Base-by-base conservation (phyloP, 495 filamentous ascomycete species). In the Tuber aestivum region DNA sequence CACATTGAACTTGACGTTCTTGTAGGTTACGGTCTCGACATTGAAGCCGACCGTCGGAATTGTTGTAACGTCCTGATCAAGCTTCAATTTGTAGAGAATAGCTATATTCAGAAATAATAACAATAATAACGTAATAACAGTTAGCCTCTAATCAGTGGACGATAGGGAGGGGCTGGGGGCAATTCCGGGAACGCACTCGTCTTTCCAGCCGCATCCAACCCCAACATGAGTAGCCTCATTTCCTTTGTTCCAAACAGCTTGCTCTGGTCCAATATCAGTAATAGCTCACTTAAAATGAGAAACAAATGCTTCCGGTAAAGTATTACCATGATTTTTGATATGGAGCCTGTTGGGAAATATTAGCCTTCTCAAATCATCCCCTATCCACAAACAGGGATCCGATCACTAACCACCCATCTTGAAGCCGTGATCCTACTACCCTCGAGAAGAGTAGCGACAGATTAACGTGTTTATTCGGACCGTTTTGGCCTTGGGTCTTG, bases 31-130 rank as follows among this genome's bases (percentile, higher is more conserved):
- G n/a, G 93, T 97, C 87, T 99, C 95, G 83, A 99, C 95, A 87
- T 99, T 99, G 88, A 99, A 99, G 74, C 95, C 96, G 81, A 98
- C 95, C 42, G 95, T 98, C 40, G 95, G 95, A 80, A 99, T 98
- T n/a, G 96, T 98, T 70, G 96, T 98, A 80, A 99, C 94, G 80
- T 96, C 92, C 85, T 97, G 94, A 84, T 97, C 94, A 78, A 98
- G 90, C 88, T 98, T 98, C 83, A 99, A 89, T 88, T 97, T 97
- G 89, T 99, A 99, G n/a, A 99, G 91, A 83, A 99, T 99, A 48
- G 95, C 90, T 92, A 79, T 40, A 70, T 48, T 20, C 38, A 41
- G 32, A 70, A n/a, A n/a, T n/a, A n/a, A n/a, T n/a, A n/a, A 50
- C 35, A 70, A 70, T 48, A 71, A 40, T 40, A 7, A n/a, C n/a